These are phyloP conservation scores for Penicillium herquei DNA, from an alignment of 495 filamentous ascomycete genomes.

Conservation along the genomic window DNA sequence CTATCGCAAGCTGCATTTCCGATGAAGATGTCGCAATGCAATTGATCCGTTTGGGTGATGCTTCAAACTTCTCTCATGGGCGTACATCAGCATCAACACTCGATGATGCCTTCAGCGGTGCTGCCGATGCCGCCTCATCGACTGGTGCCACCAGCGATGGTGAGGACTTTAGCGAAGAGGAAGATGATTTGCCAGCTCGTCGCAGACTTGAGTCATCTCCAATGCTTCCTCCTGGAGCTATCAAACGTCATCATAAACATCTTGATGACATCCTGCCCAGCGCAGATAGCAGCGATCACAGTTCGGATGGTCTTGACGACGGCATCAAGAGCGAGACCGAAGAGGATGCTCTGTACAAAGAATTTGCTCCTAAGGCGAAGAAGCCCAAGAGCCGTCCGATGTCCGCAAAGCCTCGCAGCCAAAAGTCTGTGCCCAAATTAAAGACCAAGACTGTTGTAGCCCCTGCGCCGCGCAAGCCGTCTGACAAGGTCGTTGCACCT, in stretches of 20 bases:
- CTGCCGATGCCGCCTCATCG: constrained; percentile 82
- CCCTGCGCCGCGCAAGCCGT: constrained; percentile 46
- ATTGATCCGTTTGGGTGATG: constrained; percentile 90
- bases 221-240: constrained; percentile 48
- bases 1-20: constrained; percentile 89
- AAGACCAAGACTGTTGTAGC: constrained; percentile 40
- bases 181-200: constrained; percentile 61
- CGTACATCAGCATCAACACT: constrained; percentile 91
- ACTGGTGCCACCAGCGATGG: constrained; percentile 75
- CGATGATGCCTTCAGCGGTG: constrained; percentile 87
- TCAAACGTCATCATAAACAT: constrained; percentile 55
- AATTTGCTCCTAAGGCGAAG: constrained; percentile 43
- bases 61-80: constrained; percentile 83
- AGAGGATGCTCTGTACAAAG: constrained; percentile 43
- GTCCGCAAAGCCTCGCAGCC: constrained; percentile 33
- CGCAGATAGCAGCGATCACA: constrained; percentile 69
- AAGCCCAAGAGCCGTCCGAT: constrained; percentile 42
- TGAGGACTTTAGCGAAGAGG: constrained; percentile 73
- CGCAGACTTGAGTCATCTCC: constrained; percentile 60
- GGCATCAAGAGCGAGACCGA: constrained; percentile 55
- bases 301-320: constrained; percentile 57
- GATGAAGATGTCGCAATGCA: constrained; percentile 98
- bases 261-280: constrained; percentile 63
- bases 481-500: constrained; percentile 50
- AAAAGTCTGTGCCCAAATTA: constrained; percentile 40